Percentiles rank a stretch among this genome's conserved stretches.
phyloP scores from a whole-genome alignment of 2,329 filamentous ascomycete species.

The Tolypocladium guangdongense region DNA sequence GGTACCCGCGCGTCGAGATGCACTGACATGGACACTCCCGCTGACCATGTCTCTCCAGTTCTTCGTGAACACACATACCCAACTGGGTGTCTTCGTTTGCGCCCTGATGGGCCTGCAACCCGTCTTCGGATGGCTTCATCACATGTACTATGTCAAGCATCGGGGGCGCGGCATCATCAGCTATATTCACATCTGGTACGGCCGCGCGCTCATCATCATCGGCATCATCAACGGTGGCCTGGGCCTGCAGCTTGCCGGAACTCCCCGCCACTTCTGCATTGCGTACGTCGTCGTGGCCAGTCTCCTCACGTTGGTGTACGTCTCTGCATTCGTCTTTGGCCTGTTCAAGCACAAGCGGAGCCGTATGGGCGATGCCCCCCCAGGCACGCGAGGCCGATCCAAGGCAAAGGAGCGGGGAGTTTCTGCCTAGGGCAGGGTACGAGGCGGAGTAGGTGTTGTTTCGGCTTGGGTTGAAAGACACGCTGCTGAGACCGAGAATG shows the following conservation, averaged over 20 bases:
- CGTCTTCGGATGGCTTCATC: conserved; percentile 46
- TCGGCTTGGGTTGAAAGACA: background rate
- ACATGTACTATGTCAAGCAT: conserved; percentile 38
- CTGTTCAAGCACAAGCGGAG: conserved; percentile 1
- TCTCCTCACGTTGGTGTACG: conserved; percentile 35
- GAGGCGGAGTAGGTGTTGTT: background rate
- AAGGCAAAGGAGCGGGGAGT: background rate
- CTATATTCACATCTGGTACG: conserved; percentile 52
- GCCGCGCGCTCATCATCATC: conserved; percentile 44
- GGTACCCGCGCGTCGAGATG: conserved; percentile 12
- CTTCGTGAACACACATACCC: conserved; percentile 40
- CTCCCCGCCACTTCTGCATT: conserved; percentile 30
- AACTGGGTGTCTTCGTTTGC: conserved; percentile 44
- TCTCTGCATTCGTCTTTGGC: conserved; percentile 13
- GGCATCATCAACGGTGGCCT: conserved; percentile 55
- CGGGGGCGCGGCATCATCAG: conserved; percentile 38
- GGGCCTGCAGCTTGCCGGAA: conserved; percentile 39
- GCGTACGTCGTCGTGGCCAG: conserved; percentile 46
- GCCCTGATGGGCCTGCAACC: conserved; percentile 46
- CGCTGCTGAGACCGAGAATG: background rate
- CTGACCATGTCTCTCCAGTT: conserved; percentile 29
- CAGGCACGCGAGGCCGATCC: background rate
- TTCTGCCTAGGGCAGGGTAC: background rate
- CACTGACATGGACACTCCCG: background rate
- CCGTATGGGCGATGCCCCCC: background rate